Evolutionary conservation across 2,329 filamentous ascomycete species (phyloP).

Genomic region (Colletotrichum musicola): DNA sequence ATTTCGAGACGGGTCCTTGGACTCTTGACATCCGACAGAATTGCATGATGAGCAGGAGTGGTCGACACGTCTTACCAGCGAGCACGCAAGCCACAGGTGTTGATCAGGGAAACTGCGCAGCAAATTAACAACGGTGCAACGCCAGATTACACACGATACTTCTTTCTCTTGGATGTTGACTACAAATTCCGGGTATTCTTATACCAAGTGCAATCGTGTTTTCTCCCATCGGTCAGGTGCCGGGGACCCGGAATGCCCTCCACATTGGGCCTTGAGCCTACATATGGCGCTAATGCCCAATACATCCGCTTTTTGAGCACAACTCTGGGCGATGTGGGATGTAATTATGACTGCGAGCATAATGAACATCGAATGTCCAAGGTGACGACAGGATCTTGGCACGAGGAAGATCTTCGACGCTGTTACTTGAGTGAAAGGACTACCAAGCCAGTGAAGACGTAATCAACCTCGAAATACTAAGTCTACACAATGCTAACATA

Average conservation of each 20-base stretch:
- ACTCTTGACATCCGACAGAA: not conserved
- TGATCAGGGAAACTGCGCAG: conserved; percentile 10
- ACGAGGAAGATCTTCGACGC: too few relatives aligned
- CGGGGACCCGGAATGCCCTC: conserved; percentile 20
- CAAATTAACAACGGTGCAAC: conserved; percentile 10
- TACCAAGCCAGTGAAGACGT: too few relatives aligned
- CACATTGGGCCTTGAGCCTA: conserved; percentile 5
- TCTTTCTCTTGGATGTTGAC: conserved; percentile 9
- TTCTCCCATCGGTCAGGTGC: conserved; percentile 16
- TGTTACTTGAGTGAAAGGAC: too few relatives aligned
- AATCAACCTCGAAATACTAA: too few relatives aligned
- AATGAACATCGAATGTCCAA: too few relatives aligned
- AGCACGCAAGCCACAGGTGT: not conserved
- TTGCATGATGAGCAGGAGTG: not conserved
- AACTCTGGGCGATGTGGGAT: not conserved
- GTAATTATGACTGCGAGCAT: not conserved
- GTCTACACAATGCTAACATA: too few relatives aligned
- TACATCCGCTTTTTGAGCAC: not conserved
- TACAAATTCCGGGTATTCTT: conserved; percentile 6
- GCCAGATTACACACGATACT: conserved; percentile 10
- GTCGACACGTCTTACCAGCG: not conserved
- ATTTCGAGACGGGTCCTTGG: not conserved
- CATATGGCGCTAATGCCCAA: conserved; percentile 2
- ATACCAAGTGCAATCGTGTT: not conserved
- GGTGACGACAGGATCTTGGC: too few relatives aligned